Evolutionary conservation across 768 basidiomycete species (phyloP), one percentile per base, ranked within the genome.

Genomic region (Termitomyces sp.): DNA sequence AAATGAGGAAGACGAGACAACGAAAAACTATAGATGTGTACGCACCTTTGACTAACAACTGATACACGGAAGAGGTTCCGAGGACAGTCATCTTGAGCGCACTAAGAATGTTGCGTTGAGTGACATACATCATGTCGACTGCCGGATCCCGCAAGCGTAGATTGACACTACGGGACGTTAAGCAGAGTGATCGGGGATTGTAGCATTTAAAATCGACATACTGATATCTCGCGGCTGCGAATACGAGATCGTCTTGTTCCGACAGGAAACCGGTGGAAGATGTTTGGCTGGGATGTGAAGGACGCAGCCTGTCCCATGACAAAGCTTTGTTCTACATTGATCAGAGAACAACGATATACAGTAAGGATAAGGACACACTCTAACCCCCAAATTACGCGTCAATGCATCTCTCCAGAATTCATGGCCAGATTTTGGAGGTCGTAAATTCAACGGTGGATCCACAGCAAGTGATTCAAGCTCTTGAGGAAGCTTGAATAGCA

Each of bases 1-100:
- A 39, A 16, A 27, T 22, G 44, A 13, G 44, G 7, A 34, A 51
- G 10, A 44, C 30, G 20, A 39, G 46, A 27, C 32, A 24, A 30
- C 34, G 22, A 22, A 36, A 6, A 14, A 44, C 5, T 6, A 13
- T n/a, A n/a, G n/a, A 18, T 27, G 56, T 71, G 42, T 30, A 87
- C 72, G 42, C 32, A 87, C 91, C 89, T 89, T 53, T 65, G 62
- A 61, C 82, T 85, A 13, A 86, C 71, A 6, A 76, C 64, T 52
- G 82, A 30, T 89, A 73, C 5, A 74, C 64, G 16, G 91, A 92
- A 0, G 91, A 88, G 5, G 82, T 78, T 43, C 91, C 91, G 33
- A 88, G 72, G 5, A 87, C 74, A 2, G 80, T 82, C 69, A 78
- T 74, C 56, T 79, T 80, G 32, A 93, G 75, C 5, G 80, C 82